phyloP scores from a whole-genome alignment of 306 rosid genomes.

The Parietaria judaica region DNA sequence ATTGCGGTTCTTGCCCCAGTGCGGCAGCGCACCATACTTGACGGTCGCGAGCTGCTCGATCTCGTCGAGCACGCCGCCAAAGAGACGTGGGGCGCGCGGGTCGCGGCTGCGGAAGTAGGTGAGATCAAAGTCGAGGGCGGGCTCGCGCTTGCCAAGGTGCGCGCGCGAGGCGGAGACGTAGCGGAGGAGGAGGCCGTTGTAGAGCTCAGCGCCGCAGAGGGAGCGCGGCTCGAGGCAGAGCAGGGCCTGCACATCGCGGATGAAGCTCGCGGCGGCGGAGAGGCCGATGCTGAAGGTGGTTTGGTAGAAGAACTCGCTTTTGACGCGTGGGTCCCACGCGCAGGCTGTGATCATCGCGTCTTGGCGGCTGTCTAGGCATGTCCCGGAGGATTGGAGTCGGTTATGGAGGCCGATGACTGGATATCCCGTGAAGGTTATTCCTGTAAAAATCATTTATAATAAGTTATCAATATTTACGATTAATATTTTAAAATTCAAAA shows the following conservation, averaged over 20 bases:
- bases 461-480: too few species aligned
- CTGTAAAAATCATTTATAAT: slow-evolving; percentile 17
- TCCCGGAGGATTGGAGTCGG: slow-evolving; percentile 47
- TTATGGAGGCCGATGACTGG: slow-evolving; percentile 63
- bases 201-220: slow-evolving; percentile 51
- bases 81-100: slow-evolving; percentile 55
- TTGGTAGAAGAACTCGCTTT: slow-evolving; percentile 61
- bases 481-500: too few species aligned
- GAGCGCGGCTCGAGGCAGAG: slow-evolving; percentile 42
- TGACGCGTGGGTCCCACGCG: slow-evolving; percentile 63
- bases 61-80: slow-evolving; percentile 63
- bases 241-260: slow-evolving; percentile 56
- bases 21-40: slow-evolving; percentile 70
- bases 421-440: slow-evolving; percentile 44
- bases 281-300: slow-evolving; percentile 48
- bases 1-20: slow-evolving; percentile 74
- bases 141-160: slow-evolving; percentile 53
- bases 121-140: slow-evolving; percentile 58
- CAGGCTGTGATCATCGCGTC: slow-evolving; percentile 37
- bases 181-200: slow-evolving; percentile 71
- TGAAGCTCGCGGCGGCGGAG: slow-evolving; percentile 29
- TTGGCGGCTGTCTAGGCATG: slow-evolving; percentile 41
- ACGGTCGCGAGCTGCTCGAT: slow-evolving; percentile 61
- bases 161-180: slow-evolving; percentile 63
- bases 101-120: slow-evolving; percentile 57